phyloP scores from a whole-genome alignment of 495 filamentous ascomycete species.

The Staphylotrichum tortipilum region DNA sequence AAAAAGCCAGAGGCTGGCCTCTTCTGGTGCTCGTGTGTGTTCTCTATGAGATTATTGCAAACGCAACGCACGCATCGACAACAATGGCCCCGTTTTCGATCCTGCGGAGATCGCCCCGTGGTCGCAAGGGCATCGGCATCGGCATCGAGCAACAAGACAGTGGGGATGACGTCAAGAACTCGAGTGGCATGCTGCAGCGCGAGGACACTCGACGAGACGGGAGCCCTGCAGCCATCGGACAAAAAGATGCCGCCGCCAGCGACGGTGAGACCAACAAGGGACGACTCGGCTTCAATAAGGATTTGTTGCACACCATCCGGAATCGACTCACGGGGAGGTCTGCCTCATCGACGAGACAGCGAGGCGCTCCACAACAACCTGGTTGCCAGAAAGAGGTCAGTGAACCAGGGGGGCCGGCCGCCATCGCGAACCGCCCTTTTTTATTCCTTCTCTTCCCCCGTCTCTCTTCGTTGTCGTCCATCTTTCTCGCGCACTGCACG shows the following conservation, averaged over 20 bases:
- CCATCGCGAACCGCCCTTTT: too few relatives aligned
- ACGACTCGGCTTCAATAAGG: slow-evolving; percentile 26
- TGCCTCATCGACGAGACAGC: slow-evolving; percentile 22
- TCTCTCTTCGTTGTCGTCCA: too few relatives aligned
- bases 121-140: slow-evolving; percentile 11
- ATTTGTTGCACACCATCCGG: slow-evolving; percentile 28
- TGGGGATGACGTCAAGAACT: slow-evolving; percentile 13
- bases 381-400: too few relatives aligned
- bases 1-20: neutral
- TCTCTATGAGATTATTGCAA: slow-evolving; percentile 12
- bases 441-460: too few relatives aligned
- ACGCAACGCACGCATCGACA: slow-evolving; percentile 9
- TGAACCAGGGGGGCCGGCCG: too few relatives aligned
- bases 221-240: neutral
- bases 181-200: neutral
- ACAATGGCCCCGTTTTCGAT: slow-evolving; percentile 28
- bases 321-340: slow-evolving; percentile 21
- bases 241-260: neutral
- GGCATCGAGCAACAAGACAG: slow-evolving; percentile 2
- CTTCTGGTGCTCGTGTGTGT: neutral
- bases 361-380: slow-evolving; percentile 14
- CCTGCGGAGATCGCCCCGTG: slow-evolving; percentile 18
- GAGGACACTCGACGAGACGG: neutral
- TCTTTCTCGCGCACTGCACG: neutral
- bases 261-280: slow-evolving; percentile 14